Evolutionary conservation across 495 filamentous ascomycete genomes (phyloP).

Genomic region (Neurospora sp.): DNA sequence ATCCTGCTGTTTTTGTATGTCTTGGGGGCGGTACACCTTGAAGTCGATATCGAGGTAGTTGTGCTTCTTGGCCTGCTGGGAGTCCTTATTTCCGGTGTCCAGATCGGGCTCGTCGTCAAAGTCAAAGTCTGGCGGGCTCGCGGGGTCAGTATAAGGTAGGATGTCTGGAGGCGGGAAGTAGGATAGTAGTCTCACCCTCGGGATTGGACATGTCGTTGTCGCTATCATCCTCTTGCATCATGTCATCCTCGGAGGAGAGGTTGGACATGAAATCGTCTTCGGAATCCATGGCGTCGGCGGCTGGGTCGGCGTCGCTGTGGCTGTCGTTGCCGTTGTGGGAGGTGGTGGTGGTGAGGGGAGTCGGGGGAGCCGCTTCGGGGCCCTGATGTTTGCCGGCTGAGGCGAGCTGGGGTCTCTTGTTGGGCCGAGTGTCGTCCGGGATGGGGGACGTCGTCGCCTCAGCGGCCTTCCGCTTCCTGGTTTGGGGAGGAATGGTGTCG

Average conservation of each 20-base stretch:
- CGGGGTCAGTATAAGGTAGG: not conserved
- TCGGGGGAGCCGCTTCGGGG: conserved; percentile 36
- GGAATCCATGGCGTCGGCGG: conserved; percentile 71
- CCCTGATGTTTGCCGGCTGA: conserved; percentile 23
- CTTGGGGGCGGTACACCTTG: conserved; percentile 64
- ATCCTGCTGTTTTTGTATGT: conserved; percentile 77
- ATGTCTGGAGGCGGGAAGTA: not conserved
- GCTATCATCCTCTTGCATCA: conserved; percentile 57
- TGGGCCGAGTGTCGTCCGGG: conserved; percentile 25
- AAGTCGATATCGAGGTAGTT: conserved; percentile 71
- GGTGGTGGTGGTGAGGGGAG: conserved; percentile 12
- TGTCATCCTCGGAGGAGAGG: conserved; percentile 66
- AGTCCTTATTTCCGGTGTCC: conserved; percentile 70
- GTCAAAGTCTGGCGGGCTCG: conserved; percentile 46
- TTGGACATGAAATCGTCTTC: conserved; percentile 93
- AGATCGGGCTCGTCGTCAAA: conserved; percentile 59
- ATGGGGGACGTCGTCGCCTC: conserved; percentile 53
- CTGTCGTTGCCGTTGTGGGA: conserved; percentile 12
- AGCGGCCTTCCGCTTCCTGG: conserved; percentile 87
- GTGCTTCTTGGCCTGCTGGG: conserved; percentile 54
- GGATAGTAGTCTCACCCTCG: conserved; percentile 46
- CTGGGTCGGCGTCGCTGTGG: conserved; percentile 17
- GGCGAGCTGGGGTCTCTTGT: conserved; percentile 41
- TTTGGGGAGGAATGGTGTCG: conserved; percentile 52
- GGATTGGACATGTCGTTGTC: conserved; percentile 66